A percentile compares a stretch with the other conserved stretches of the same genome.
These are phyloP conservation scores for Amanita rubescens DNA, from an alignment of 768 basidiomycete genomes.

Conservation along the genomic window DNA sequence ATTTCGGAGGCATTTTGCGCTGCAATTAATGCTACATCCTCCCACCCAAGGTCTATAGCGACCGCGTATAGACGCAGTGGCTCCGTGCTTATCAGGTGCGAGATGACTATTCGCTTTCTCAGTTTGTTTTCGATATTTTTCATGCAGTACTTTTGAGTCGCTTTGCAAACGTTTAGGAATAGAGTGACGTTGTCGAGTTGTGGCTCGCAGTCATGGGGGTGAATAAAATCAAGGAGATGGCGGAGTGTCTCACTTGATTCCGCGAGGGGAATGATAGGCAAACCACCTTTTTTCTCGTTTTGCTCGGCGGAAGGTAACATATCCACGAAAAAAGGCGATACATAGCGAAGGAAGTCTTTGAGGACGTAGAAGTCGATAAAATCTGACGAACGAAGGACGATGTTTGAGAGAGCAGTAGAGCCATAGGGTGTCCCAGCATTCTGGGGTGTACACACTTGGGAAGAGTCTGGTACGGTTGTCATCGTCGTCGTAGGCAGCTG, in stretches of 20 bases:
- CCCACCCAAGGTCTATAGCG: constrained; percentile 1
- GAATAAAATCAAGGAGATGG: constrained; percentile 7
- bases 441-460: background rate
- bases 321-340: background rate
- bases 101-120: background rate
- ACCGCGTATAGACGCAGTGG: constrained; percentile 2
- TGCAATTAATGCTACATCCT: background rate
- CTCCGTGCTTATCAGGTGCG: background rate
- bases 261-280: constrained; percentile 7
- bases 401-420: constrained; percentile 23
- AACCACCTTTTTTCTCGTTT: background rate
- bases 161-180: background rate
- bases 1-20: background rate
- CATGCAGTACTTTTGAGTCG: constrained; percentile 4
- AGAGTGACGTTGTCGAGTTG: background rate
- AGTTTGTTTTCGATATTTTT: background rate
- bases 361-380: constrained; percentile 22
- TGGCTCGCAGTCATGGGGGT: background rate
- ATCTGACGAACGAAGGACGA: constrained; percentile 21
- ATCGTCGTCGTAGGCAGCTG: too few relatives aligned
- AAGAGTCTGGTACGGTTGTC: too few relatives aligned
- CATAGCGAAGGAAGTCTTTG: constrained; percentile 17
- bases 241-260: constrained; percentile 10
- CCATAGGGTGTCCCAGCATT: constrained; percentile 17
- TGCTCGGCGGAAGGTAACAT: background rate